phyloP scores from a whole-genome alignment of 2,329 filamentous ascomycete genomes.

The Fonsecaea monophora region DNA sequence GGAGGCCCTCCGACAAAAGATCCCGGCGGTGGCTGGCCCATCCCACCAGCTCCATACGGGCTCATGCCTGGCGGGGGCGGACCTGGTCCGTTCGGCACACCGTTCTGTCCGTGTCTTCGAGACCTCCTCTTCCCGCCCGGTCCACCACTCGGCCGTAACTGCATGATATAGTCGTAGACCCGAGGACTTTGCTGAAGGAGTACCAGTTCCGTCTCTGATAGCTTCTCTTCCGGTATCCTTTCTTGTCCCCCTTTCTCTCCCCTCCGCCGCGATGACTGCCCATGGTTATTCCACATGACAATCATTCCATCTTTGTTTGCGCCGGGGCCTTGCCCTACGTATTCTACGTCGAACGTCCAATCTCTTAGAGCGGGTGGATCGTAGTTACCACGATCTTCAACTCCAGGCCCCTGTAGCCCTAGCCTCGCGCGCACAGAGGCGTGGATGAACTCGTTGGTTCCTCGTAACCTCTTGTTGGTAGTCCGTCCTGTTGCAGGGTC shows the following conservation, averaged over 20 bases:
- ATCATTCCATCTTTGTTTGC: conserved; percentile 35
- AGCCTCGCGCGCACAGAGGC: conserved; percentile 40
- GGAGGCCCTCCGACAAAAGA: conserved; percentile 16
- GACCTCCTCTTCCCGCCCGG: conserved; percentile 33
- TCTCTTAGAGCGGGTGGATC: conserved; percentile 38
- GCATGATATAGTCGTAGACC: conserved; percentile 35
- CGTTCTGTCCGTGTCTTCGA: conserved; percentile 21
- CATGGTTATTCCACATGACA: conserved; percentile 39
- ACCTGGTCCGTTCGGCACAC: conserved; percentile 8
- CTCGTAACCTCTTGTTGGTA: conserved; percentile 38
- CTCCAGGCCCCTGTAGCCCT: conserved; percentile 39
- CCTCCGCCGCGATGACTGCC: neutral
- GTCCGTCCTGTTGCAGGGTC: conserved; percentile 38
- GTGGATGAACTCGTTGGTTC: conserved; percentile 44
- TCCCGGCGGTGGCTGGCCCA: conserved; percentile 8
- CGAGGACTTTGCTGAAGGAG: conserved; percentile 36
- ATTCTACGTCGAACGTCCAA: conserved; percentile 39
- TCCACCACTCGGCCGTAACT: conserved; percentile 24
- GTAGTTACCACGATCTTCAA: conserved; percentile 38
- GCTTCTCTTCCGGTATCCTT: conserved; percentile 38
- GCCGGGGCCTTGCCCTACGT: conserved; percentile 28
- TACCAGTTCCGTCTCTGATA: conserved; percentile 38
- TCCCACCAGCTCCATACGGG: neutral
- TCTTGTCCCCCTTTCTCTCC: conserved; percentile 35
- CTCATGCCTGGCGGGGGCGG: conserved; percentile 10